Evolutionary conservation across 2,329 filamentous ascomycete genomes (phyloP).

Genomic region (Ophiostoma ulmi): DNA sequence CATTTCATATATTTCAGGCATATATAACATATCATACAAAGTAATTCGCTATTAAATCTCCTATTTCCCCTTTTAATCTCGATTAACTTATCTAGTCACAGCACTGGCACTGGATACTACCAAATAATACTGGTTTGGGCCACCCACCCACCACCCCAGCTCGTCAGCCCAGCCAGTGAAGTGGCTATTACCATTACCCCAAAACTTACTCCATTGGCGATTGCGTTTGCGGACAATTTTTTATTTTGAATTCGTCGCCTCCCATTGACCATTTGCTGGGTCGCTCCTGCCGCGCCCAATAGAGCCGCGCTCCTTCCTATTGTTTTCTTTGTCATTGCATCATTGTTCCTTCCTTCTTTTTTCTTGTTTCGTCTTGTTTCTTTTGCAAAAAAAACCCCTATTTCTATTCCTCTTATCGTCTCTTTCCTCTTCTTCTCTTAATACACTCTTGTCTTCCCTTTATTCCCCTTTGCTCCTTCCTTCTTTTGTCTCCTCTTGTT

Average conservation of each 20-base stretch:
- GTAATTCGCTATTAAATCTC: constrained; percentile 14
- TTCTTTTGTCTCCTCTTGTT: neutral
- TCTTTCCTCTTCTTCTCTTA: neutral
- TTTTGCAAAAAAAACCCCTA: too few relatives aligned
- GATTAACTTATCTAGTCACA: neutral
- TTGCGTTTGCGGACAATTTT: constrained; percentile 10
- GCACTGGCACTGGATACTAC: neutral
- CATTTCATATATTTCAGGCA: too few relatives aligned
- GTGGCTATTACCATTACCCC: neutral
- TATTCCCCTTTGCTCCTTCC: constrained; percentile 1
- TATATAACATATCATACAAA: too few relatives aligned
- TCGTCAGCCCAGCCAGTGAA: neutral
- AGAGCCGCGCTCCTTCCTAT: neutral
- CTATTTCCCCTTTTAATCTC: constrained; percentile 5
- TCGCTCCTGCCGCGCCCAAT: constrained; percentile 2
- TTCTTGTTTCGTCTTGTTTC: neutral
- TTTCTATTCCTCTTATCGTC: neutral
- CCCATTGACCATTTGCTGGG: neutral
- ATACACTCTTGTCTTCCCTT: neutral
- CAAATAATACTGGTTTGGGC: too few relatives aligned
- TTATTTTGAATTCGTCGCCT: constrained; percentile 9
- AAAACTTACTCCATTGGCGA: constrained; percentile 8
- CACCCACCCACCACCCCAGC: neutral
- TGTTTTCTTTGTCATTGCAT: constrained; percentile 1
- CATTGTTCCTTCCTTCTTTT: neutral